Evolutionary conservation across 2,329 filamentous ascomycete species (phyloP), one percentile per base, ranked within the genome.

Genomic region (Alternaria burnsii): DNA sequence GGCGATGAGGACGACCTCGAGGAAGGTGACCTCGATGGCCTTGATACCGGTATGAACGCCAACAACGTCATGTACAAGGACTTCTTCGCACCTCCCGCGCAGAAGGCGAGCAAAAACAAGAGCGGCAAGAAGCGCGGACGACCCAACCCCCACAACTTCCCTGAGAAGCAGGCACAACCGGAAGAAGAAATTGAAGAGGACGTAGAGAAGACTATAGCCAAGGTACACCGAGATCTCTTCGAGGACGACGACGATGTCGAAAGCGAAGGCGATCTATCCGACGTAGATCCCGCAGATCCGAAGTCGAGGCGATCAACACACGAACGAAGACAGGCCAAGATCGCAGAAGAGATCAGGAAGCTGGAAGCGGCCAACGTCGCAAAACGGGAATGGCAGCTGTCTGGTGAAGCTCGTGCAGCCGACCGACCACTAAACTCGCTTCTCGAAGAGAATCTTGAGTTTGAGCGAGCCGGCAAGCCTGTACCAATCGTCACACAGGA

Each of bases 401-500:
- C 91, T 10, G 95, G 95, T 73, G 95, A 99, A 83, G 94, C 94
- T 5, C 86, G 88, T 50, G 94, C 92, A 2, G 84, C 85, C 1
- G 92, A 95, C 68, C 87, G 95, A 36, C 95, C 95, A 0, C 77
- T 93, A 55, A 98, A 99, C 82, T 97, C 94, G 0, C 86, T 99
- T 3, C 87, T 99, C 1, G 94, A 98, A 75, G 89, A 98, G 80
- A 93, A 98, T 71, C 86, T 99, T 26, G 94, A 98, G 67, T 99
- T 98, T 75, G 95, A 99, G 80, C 89, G 96, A 71, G 88, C 92
- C 22, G 95, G 95, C 73, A 99, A 98, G 78, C 94, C 95, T 0
- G 91, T 98, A 0, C 93, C 94, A 1, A 91, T 98, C 62, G 93
- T 97, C 76, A 98, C 95, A 0, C 90, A 92, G 42, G 94, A 97